Conservation (phyloP, 352 stramenopile species). For the Saprolegnia diclina region DNA sequence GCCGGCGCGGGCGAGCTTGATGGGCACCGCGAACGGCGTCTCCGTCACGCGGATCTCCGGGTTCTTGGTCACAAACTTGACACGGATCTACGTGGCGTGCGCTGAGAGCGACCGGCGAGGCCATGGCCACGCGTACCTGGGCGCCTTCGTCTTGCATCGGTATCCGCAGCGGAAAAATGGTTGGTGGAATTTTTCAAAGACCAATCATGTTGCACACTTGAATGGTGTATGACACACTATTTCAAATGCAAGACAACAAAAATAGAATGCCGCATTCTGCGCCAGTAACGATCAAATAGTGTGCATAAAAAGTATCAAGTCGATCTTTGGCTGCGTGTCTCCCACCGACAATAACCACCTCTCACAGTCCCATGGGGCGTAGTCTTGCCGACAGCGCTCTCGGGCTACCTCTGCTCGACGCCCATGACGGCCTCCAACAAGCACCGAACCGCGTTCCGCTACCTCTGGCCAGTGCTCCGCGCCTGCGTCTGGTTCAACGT, state of each 20-base stretch:
- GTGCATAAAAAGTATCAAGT: not conserved
- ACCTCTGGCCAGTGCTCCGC: too few species aligned
- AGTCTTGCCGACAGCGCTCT: too few species aligned
- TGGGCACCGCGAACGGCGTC: constrained; percentile 83
- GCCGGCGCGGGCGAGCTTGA: constrained; percentile 63
- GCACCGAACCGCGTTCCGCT: too few species aligned
- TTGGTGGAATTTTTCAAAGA: not conserved
- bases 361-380: too few species aligned
- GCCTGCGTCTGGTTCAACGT: too few species aligned
- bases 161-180: not conserved
- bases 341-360: too few species aligned
- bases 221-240: not conserved
- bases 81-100: constrained; percentile 50
- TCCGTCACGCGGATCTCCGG: constrained; percentile 82
- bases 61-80: constrained; percentile 89
- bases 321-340: too few species aligned
- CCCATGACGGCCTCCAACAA: too few species aligned
- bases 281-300: not conserved
- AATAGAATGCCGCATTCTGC: not conserved
- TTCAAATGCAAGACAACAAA: not conserved
- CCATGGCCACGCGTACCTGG: not conserved
- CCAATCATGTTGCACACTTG: not conserved
- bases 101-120: too few species aligned
- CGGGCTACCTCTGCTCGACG: too few species aligned
- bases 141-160: not conserved